Evolutionary conservation across 2,329 filamentous ascomycete species (phyloP).

Genomic region (Kalaharituber pfeilii): DNA sequence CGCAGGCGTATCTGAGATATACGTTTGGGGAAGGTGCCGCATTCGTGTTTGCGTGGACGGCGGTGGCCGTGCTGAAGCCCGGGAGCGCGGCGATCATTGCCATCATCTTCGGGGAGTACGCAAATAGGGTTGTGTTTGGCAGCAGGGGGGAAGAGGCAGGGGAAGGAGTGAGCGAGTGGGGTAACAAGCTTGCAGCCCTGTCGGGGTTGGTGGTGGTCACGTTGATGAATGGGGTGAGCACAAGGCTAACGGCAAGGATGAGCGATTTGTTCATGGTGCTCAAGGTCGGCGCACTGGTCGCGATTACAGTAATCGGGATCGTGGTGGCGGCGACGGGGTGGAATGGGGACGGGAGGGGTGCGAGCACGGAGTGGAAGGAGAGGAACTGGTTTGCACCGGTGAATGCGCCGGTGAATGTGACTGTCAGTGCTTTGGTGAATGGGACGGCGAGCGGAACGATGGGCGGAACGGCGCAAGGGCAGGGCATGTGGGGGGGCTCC

Average conservation of each 20-base stretch:
- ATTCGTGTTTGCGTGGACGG: constrained; percentile 93
- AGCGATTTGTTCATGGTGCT: constrained; percentile 93
- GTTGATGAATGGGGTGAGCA: constrained; percentile 77
- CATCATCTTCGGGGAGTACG: constrained; percentile 95
- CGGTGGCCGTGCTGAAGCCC: constrained; percentile 83
- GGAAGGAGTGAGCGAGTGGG: constrained; percentile 73
- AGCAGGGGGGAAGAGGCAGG: constrained; percentile 43
- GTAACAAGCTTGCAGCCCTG: constrained; percentile 76
- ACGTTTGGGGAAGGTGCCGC: constrained; percentile 88
- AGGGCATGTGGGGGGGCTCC: constrained; percentile 45
- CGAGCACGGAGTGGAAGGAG: constrained; percentile 72
- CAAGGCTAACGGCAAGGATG: constrained; percentile 66
- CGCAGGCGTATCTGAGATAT: constrained; percentile 86
- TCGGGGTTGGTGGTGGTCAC: constrained; percentile 60
- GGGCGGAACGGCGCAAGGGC: constrained; percentile 42
- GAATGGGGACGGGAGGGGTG: constrained; percentile 50
- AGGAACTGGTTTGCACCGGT: constrained; percentile 55
- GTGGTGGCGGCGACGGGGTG: constrained; percentile 76
- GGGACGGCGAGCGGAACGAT: constrained; percentile 27
- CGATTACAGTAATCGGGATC: constrained; percentile 71
- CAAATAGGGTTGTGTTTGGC: constrained; percentile 28
- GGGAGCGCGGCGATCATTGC: constrained; percentile 85
- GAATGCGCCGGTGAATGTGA: too few relatives aligned
- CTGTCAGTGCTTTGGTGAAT: constrained; percentile 42
- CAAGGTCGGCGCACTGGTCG: constrained; percentile 80